Base-by-base conservation (phyloP, 768 basidiomycete species). In the Xerocomellus chrysenteron region DNA sequence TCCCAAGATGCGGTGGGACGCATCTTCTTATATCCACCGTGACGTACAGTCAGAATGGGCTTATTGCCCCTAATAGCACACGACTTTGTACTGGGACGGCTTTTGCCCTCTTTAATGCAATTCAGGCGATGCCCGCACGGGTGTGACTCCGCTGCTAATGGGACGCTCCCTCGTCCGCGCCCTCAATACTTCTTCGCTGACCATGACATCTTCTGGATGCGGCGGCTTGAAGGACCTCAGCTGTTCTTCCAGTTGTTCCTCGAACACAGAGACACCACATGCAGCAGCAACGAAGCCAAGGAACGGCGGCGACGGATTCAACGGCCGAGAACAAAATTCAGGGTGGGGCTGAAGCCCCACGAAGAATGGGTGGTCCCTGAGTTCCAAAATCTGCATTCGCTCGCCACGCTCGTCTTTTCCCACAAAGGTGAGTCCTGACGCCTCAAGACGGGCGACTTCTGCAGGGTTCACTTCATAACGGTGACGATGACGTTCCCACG, bases 291-390 rank as follows among this genome's bases (percentile, higher is more conserved):
- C 82, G 70, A 99, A 89, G 14, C 97, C 97, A 51, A 99, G 87
- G 85, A 98, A 98, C 0, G 94, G 88, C 0, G 97, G 97, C 0
- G 94, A 97, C 2, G 97, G 97, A 75, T 99, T 98, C 42, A 99
- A 78, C 2, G 97, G 97, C 30, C 97, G 87, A 24, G 97, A 95
- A 78, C 96, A 98, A 76, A 99, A 95, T 73, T 99, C 97, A 1
- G 97, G 97, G 67, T 99, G 97, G 1, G 97, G 92, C 76, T 99
- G 97, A 43, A 99, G 79, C 24, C 85, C 97, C 43, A 96, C 76
- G 69, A 95, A 98, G 79, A 84, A 99, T 2, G 94, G 92, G 73
- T 99, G 97, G 63, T 91, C 95, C 61, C 76, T 80, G 42, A 98
- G 76, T 74, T 99, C 97, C 56, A 95, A 78, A 54, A 94, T 83